These are phyloP conservation scores for Trametes pubescens DNA, from an alignment of 1,284 basidiomycete genomes.

Conservation along the genomic window DNA sequence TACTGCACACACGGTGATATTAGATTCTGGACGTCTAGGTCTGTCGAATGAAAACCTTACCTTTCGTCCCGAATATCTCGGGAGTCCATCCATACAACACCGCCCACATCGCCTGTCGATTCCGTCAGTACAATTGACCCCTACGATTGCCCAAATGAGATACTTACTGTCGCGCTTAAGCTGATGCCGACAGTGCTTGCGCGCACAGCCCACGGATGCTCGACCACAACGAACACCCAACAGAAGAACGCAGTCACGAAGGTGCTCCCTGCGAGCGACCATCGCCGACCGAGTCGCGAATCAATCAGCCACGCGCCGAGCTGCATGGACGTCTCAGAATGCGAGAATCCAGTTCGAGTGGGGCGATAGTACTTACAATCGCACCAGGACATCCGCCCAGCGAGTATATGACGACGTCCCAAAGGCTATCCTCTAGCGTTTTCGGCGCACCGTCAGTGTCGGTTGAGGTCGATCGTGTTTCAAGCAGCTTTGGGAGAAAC, in stretches of 20 bases:
- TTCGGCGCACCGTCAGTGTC: constrained; percentile 49
- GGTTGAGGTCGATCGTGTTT: constrained; percentile 53
- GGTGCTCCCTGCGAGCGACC: constrained; percentile 85
- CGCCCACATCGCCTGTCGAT: constrained; percentile 83
- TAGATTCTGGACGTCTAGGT: neutral
- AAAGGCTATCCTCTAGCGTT: constrained; percentile 70
- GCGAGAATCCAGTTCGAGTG: too few species aligned
- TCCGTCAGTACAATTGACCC: neutral
- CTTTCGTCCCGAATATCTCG: constrained; percentile 86
- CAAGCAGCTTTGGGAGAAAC: constrained; percentile 91
- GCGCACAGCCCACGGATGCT: constrained; percentile 71
- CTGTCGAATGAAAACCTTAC: constrained; percentile 41
- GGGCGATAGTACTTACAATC: constrained; percentile 59
- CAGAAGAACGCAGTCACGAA: constrained; percentile 85
- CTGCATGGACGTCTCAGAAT: constrained; percentile 47
- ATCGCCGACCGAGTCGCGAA: constrained; percentile 75
- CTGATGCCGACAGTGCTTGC: constrained; percentile 84
- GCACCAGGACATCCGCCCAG: constrained; percentile 90
- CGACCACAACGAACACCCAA: constrained; percentile 73
- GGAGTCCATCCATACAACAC: constrained; percentile 93
- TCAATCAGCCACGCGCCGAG: constrained; percentile 93
- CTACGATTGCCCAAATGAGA: neutral
- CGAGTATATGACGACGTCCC: constrained; percentile 86
- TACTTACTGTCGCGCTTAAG: constrained; percentile 77
- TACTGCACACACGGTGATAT: constrained; percentile 49